A percentile compares a stretch with the other conserved stretches of the same genome.
These are phyloP conservation scores for Fusarium nematophilum DNA, from an alignment of 2,329 filamentous ascomycete species.

Conservation along the genomic window DNA sequence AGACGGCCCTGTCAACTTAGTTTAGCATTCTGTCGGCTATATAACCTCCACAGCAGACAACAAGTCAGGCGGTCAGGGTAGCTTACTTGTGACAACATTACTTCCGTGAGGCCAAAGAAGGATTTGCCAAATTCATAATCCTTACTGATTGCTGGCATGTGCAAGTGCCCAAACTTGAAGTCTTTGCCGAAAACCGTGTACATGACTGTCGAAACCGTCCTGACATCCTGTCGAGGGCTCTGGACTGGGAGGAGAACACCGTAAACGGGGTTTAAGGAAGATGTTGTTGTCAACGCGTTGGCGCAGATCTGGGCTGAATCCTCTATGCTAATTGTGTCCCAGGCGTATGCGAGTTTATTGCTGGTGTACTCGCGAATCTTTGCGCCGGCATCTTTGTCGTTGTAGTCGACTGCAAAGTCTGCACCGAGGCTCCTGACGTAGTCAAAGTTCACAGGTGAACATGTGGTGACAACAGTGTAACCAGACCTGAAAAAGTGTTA, in stretches of 20 bases:
- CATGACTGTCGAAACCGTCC: slow-evolving; percentile 3
- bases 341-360: slow-evolving; percentile 15
- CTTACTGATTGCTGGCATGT: background rate
- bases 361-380: slow-evolving; percentile 42
- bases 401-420: slow-evolving; percentile 60
- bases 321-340: slow-evolving; percentile 20
- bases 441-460: slow-evolving; percentile 52
- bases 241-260: slow-evolving; percentile 12
- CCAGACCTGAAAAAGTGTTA: slow-evolving; percentile 42
- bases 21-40: no score
- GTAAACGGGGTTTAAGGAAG: slow-evolving; percentile 4
- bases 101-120: no score
- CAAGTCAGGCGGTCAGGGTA: no score
- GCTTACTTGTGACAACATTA: no score
- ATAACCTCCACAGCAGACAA: no score
- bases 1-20: no score
- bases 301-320: slow-evolving; percentile 11
- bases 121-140: no score
- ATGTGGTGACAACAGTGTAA: slow-evolving; percentile 52
- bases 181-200: slow-evolving; percentile 9
- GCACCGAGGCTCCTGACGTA: slow-evolving; percentile 56
- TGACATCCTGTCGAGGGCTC: slow-evolving; percentile 4
- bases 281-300: background rate
- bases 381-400: slow-evolving; percentile 31
- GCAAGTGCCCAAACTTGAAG: slow-evolving; percentile 3